Conservation (phyloP, 1,284 basidiomycete genomes). For the Heliocybe sulcata region DNA sequence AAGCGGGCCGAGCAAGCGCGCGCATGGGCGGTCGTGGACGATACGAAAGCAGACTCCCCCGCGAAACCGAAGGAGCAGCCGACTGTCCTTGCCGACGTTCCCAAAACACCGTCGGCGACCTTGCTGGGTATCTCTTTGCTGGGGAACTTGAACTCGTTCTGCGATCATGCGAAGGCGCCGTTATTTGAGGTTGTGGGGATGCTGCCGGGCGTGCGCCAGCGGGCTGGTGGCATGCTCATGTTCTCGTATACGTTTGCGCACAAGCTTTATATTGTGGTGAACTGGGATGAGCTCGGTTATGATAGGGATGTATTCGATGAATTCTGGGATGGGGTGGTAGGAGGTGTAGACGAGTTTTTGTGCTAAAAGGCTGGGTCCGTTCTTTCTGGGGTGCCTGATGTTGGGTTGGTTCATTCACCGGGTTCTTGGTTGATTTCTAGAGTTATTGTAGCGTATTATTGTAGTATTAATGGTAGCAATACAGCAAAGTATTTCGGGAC, state of each 20-base stretch:
- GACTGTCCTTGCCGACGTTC: constrained; percentile 8
- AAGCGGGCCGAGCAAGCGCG: constrained; percentile 53
- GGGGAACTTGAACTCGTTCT: constrained; percentile 73
- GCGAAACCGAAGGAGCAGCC: constrained; percentile 28
- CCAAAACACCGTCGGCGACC: constrained; percentile 40
- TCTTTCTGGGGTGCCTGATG: background rate
- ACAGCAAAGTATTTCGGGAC: no score
- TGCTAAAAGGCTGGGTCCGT: background rate
- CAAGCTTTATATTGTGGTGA: constrained; percentile 66
- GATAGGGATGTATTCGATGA: constrained; percentile 44
- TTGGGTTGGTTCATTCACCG: background rate
- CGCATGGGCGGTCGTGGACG: constrained; percentile 65
- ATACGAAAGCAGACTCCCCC: constrained; percentile 43
- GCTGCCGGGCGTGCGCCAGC: constrained; percentile 73
- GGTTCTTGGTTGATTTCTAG: background rate
- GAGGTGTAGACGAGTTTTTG: background rate
- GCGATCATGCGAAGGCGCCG: constrained; percentile 55
- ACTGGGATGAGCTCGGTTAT: constrained; percentile 71
- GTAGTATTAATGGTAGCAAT: no score
- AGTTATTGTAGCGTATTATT: background rate
- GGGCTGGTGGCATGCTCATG: constrained; percentile 65
- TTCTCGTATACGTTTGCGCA: constrained; percentile 73
- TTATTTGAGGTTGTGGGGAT: constrained; percentile 53
- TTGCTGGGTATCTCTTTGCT: constrained; percentile 72
- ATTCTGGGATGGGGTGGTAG: constrained; percentile 34